phyloP scores from a whole-genome alignment of 495 filamentous ascomycete species.

The Annulohypoxylon nitens region DNA sequence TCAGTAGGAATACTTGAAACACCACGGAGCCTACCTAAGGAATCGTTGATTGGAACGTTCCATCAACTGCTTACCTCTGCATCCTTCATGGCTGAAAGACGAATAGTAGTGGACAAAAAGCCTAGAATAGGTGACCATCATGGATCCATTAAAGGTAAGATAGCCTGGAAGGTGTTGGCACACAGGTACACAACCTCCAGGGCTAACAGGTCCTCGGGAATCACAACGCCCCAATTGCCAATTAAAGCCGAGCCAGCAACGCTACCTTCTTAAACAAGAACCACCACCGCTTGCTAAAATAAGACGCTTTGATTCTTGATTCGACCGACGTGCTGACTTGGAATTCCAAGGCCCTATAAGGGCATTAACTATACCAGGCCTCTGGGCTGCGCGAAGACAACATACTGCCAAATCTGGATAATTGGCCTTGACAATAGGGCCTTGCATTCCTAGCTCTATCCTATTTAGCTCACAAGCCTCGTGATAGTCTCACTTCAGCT shows the following conservation, averaged over 20 bases:
- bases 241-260: slow-evolving; percentile 17
- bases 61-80: slow-evolving; percentile 21
- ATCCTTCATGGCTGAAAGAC: not conserved
- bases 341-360: not conserved
- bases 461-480: not conserved
- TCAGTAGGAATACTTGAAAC: slow-evolving; percentile 26
- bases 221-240: slow-evolving; percentile 13
- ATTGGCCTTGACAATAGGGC: slow-evolving; percentile 32
- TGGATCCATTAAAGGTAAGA: not conserved
- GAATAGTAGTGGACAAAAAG: not conserved
- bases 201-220: slow-evolving; percentile 21
- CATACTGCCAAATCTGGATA: slow-evolving; percentile 24
- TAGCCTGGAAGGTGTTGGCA: not conserved
- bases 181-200: not conserved
- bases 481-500: slow-evolving; percentile 11
- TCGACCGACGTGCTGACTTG: not conserved
- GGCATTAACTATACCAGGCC: slow-evolving; percentile 4
- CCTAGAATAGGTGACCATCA: not conserved
- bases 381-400: slow-evolving; percentile 10
- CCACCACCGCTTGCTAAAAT: slow-evolving; percentile 19
- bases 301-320: slow-evolving; percentile 1
- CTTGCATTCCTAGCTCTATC: slow-evolving; percentile 26
- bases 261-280: slow-evolving; percentile 33
- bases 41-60: slow-evolving; percentile 23
- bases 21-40: not conserved